Base-by-base conservation (phyloP, 202 grass and related monocot genomes). In the Digitaria exilis region DNA sequence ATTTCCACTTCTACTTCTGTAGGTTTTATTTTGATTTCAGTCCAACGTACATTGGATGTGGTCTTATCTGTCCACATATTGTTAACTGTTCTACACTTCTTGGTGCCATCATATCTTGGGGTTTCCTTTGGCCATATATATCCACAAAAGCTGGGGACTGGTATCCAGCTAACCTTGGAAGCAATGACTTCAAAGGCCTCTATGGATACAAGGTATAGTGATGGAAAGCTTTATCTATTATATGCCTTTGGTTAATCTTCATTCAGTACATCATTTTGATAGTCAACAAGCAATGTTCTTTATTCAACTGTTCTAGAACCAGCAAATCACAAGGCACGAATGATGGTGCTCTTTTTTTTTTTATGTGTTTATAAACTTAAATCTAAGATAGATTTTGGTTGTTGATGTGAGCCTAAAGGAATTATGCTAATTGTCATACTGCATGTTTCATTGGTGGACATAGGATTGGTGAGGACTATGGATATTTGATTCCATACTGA, bases 1-100 rank as follows among this genome's bases (percentile, higher is more conserved):
- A 68, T 31, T 87, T 79, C 71, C 5, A 51, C 26, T 51, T n/a
- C n/a, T n/a, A n/a, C n/a, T 68, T 85, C 30, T 93, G 71, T 81
- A 98, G 96, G 80, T 98, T 98, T 88, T 98, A 98, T 79, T 98
- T 98, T 88, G 95, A 98, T 68, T 98, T 98, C 77, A 93, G 96
- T 69, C 96, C 96, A 15, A 98, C 96, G 12, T 98, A 98, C 87
- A 83, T 98, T 75, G 96, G 96, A 26, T 98, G 96, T 3, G 96
- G 96, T 81, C 90, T 98, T 86, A 98, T 98, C 60, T 98, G 92
- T 25, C 96, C 92, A 44, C 96, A 98, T 63, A 95, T 98, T 88
- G 96, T 95, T 75, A 98, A 98, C 49, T 95, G 96, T 55, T 98
- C 96, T 37, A 90, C 94, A 77, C 90, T 98, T 77, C 81, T 98